Percentiles rank a stretch among this genome's conserved stretches.
phyloP scores from a whole-genome alignment of 805 yeast genomes.

The Metschnikowia kunwiensis region DNA sequence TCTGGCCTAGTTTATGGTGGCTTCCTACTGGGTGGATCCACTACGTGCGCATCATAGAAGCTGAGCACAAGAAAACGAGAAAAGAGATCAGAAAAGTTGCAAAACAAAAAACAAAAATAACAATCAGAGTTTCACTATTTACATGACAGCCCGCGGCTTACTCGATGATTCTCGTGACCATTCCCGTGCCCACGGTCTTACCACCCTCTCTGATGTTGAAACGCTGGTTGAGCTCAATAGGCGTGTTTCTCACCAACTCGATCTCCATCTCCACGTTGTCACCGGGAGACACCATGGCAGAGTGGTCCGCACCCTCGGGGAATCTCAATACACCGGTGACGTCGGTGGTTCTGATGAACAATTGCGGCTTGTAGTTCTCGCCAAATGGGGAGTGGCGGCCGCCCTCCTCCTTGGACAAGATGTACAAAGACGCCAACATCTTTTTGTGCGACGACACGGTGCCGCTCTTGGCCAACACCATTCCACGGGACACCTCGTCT shows the following conservation, averaged over 20 bases:
- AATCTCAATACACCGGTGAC: conserved; percentile 86
- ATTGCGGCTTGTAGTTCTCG: conserved; percentile 96
- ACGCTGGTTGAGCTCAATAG: conserved; percentile 94
- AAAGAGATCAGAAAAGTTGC: no score
- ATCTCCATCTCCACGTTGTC: conserved; percentile 97
- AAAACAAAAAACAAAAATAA: no score
- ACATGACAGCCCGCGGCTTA: conserved; percentile 24
- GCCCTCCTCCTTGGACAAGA: conserved; percentile 96
- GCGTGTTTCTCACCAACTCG: conserved; percentile 85
- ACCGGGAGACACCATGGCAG: conserved; percentile 94
- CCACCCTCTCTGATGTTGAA: conserved; percentile 99
- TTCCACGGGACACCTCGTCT: conserved; percentile 95
- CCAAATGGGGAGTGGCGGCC: conserved; percentile 98
- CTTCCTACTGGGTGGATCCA: no score
- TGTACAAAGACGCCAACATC: conserved; percentile 89
- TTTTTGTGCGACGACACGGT: conserved; percentile 89
- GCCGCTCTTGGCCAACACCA: conserved; percentile 93
- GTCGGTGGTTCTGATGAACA: conserved; percentile 94
- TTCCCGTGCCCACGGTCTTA: conserved; percentile 98
- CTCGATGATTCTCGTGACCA: conserved; percentile 87
- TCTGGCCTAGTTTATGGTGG: no score
- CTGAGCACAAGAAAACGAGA: no score
- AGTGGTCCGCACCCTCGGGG: conserved; percentile 83
- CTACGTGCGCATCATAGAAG: no score
- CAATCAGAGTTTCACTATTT: no score